These are phyloP conservation scores for Fusarium bulbicola DNA, from an alignment of 2,329 filamentous ascomycete genomes.

Conservation along the genomic window DNA sequence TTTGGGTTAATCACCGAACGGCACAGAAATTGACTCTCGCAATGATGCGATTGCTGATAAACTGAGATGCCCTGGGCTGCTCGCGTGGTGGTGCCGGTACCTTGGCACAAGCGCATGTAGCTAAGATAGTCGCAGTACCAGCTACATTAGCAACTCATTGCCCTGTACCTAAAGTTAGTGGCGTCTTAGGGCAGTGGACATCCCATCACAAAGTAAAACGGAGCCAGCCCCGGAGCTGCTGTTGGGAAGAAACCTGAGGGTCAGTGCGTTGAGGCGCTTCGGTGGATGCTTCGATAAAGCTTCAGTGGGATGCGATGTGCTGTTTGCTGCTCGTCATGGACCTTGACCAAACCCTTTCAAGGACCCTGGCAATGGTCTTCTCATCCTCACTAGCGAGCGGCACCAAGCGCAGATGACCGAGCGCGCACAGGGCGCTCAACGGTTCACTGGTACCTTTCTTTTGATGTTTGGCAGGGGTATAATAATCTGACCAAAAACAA, in stretches of 20 bases:
- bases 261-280: constrained; percentile 37
- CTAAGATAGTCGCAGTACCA: constrained; percentile 15
- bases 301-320: constrained; percentile 27
- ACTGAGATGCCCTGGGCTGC: constrained; percentile 5
- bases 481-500: constrained; percentile 12
- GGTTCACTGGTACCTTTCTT: constrained; percentile 22
- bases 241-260: constrained; percentile 9
- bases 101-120: constrained; percentile 24
- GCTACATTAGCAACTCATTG: background rate
- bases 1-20: background rate
- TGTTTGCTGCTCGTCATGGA: constrained; percentile 33
- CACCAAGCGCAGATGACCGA: constrained; percentile 45
- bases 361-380: constrained; percentile 30
- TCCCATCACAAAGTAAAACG: constrained; percentile 23
- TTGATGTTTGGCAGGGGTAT: constrained; percentile 15
- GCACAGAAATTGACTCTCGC: constrained; percentile 9
- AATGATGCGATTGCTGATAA: constrained; percentile 10
- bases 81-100: constrained; percentile 29
- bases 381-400: constrained; percentile 34
- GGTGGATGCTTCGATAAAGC: constrained; percentile 39
- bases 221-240: constrained; percentile 15
- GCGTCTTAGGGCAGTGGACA: constrained; percentile 23
- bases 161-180: constrained; percentile 10
- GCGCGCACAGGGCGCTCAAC: constrained; percentile 40
- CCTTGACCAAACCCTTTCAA: constrained; percentile 25